Conservation (phyloP, 495 filamentous ascomycete genomes). For the Aspergillus egyptiacus region DNA sequence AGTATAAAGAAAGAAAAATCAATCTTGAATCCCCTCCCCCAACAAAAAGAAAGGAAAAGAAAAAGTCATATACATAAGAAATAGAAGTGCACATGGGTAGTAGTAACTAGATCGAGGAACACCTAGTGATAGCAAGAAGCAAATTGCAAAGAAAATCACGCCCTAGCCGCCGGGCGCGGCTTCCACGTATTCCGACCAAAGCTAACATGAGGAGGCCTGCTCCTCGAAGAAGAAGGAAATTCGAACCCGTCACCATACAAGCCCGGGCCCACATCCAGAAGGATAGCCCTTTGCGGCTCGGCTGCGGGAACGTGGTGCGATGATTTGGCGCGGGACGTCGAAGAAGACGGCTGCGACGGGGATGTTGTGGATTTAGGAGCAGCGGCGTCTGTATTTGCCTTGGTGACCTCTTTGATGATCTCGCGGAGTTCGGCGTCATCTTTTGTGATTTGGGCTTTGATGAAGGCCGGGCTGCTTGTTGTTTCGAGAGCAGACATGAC, state of each 20-base stretch:
- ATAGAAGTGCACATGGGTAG: no score
- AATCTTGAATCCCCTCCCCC: no score
- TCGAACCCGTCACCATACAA: conserved; percentile 33
- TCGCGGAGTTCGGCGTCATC: conserved; percentile 68
- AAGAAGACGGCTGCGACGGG: no score
- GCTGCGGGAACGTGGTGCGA: conserved; percentile 21
- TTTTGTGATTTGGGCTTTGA: conserved; percentile 77
- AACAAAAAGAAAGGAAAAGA: not conserved
- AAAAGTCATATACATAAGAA: conserved; percentile 12
- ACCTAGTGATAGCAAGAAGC: no score
- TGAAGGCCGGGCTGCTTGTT: conserved; percentile 53
- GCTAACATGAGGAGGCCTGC: conserved; percentile 26
- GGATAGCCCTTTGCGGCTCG: conserved; percentile 41
- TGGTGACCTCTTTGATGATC: conserved; percentile 56
- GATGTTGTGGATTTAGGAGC: no score
- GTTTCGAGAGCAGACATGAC: conserved; percentile 67
- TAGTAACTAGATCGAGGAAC: no score
- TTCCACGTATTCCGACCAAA: conserved; percentile 33
- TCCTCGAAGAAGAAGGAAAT: conserved; percentile 19
- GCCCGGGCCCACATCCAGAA: conserved; percentile 41
- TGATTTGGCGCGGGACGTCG: conserved; percentile 20
- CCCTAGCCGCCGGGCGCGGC: conserved; percentile 31
- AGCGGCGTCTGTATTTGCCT: conserved; percentile 18
- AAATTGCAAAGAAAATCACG: conserved; percentile 20
- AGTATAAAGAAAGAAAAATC: no score